phyloP scores from a whole-genome alignment of 139 green algal species.

The Closterium sp. region DNA sequence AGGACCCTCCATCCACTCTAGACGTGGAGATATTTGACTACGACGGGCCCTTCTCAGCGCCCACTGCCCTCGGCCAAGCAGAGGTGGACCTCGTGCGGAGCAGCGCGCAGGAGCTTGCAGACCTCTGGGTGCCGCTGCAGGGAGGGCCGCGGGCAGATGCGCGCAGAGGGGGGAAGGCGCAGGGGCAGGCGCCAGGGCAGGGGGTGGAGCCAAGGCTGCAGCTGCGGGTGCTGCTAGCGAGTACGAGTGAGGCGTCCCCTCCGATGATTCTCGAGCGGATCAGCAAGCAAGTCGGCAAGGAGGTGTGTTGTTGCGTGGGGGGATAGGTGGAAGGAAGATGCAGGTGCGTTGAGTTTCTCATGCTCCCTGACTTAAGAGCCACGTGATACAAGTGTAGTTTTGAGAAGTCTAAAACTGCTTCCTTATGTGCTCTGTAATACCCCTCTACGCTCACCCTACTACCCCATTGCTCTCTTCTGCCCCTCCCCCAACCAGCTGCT shows the following conservation, averaged over 20 bases:
- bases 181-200: background rate
- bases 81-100: constrained; percentile 37
- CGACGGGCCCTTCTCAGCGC: constrained; percentile 36
- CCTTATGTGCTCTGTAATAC: too few relatives aligned
- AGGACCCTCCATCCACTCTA: constrained; percentile 26
- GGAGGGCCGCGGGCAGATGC: constrained; percentile 4
- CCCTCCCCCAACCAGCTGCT: background rate
- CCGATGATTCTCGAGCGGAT: constrained; percentile 8
- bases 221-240: constrained; percentile 31
- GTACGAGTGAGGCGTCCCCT: background rate
- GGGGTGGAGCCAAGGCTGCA: constrained; percentile 16
- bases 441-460: too few relatives aligned
- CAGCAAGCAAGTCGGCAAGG: constrained; percentile 21
- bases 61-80: constrained; percentile 8
- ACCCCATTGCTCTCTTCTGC: too few relatives aligned
- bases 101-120: constrained; percentile 8
- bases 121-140: constrained; percentile 39
- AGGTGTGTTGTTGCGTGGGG: too few relatives aligned
- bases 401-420: too few relatives aligned
- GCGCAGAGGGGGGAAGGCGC: background rate
- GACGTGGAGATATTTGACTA: constrained; percentile 39
- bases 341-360: too few relatives aligned
- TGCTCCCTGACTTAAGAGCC: too few relatives aligned
- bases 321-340: too few relatives aligned
- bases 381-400: too few relatives aligned